Evolutionary conservation across 305 asterid species (phyloP), one percentile per base, ranked within the genome.

Genomic region (Fraxinus nigra): DNA sequence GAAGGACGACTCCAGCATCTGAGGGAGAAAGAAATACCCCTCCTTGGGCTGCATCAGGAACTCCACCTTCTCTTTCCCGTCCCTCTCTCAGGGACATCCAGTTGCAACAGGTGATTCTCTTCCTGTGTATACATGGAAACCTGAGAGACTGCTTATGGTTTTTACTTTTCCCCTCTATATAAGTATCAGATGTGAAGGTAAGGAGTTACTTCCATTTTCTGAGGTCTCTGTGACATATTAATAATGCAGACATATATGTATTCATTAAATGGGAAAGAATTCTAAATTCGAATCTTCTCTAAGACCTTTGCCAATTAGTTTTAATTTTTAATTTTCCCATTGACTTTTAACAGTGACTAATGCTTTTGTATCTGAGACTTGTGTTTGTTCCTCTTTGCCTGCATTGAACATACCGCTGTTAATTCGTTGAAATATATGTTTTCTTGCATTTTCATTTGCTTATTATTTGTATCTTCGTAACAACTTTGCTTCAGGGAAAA

Each of bases 51-150:
- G 90, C 96, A 56, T 93, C 99, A n/a, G 91, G 92, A 54, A 93
- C 98, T 28, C 97, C 97, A 24, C 97, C 98, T 72, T 88, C 97
- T 75, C 84, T 85, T 85, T 88, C 93, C 61, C 97, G 95, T 79
- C 97, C 97, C 3, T 95, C 98, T 72, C 97, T 95, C 34, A 92
- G 95, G 91, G 97, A 93, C 83, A 97, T 97, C 86, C 98, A 95
- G 78, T 76, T 85, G 89, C 98, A 93, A 86, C 98, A 97, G 99
- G 98, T 96, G 72, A 35, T 24, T 48, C 54, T 72, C 80, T 24
- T 0, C 18, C 3, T 11, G 34, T 37, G 4, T 59, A 20, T 18
- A 26, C 48, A 20, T 63, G 75, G 74, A 78, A 18, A 34, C 14
- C 35, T 40, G 35, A 1, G 78, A 35, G 78, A 22, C 22, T 40